Evolutionary conservation across 1,284 basidiomycete species (phyloP).

Genomic region (Cryptococcus floricola): DNA sequence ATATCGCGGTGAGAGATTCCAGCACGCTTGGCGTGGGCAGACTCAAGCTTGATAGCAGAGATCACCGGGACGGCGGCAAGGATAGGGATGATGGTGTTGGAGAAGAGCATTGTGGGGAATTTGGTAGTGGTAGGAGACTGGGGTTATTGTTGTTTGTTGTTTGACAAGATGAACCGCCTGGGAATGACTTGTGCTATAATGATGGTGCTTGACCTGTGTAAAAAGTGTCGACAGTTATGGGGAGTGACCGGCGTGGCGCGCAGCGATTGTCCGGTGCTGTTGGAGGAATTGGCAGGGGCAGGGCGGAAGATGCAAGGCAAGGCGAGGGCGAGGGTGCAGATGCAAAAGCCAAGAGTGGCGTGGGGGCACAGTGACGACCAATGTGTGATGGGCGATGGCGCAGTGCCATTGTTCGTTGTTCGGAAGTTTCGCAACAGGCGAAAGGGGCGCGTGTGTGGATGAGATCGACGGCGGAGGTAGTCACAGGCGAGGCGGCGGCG

Average conservation of each 20-base stretch:
- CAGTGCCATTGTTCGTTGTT: neutral
- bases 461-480: neutral
- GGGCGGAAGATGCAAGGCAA: neutral
- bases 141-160: neutral
- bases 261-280: slow-evolving; percentile 7
- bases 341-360: neutral
- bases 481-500: neutral
- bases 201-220: slow-evolving; percentile 18
- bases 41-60: slow-evolving; percentile 8
- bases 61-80: slow-evolving; percentile 11
- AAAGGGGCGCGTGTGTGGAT: neutral
- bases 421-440: neutral
- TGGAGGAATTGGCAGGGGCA: neutral
- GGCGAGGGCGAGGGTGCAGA: neutral
- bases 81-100: slow-evolving; percentile 23
- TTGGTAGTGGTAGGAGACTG: neutral
- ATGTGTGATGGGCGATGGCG: neutral
- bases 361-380: neutral
- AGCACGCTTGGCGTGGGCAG: slow-evolving; percentile 5
- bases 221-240: slow-evolving; percentile 18
- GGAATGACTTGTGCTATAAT: slow-evolving; percentile 4
- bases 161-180: slow-evolving; percentile 5
- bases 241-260: slow-evolving; percentile 6
- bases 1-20: neutral
- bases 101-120: slow-evolving; percentile 22